Percentiles rank a stretch among this genome's conserved stretches.
Evolutionary conservation across 768 basidiomycete genomes (phyloP).

Genomic region (Tulasnella sp.): DNA sequence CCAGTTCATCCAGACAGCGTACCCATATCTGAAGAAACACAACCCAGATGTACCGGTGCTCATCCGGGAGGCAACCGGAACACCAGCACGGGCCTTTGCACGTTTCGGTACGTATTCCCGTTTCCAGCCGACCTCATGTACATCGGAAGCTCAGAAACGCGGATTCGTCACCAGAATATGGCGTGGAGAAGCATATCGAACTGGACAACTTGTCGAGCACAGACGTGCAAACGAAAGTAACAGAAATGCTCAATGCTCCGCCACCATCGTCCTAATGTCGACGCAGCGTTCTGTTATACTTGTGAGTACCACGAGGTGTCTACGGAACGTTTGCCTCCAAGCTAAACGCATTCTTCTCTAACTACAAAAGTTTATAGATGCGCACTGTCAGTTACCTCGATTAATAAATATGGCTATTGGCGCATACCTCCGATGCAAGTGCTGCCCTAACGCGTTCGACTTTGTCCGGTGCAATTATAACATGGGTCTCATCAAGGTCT

Average conservation of each 20-base stretch:
- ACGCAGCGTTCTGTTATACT: not conserved
- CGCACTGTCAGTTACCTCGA: not conserved
- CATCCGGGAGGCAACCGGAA: constrained; percentile 73
- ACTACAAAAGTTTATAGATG: constrained; percentile 39
- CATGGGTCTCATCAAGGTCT: constrained; percentile 77
- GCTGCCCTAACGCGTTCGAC: constrained; percentile 68
- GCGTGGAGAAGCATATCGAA: constrained; percentile 75
- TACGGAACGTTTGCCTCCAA: constrained; percentile 24
- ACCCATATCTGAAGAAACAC: constrained; percentile 69
- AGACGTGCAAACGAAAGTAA: constrained; percentile 68
- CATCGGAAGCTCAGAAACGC: not conserved
- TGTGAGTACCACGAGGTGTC: not conserved
- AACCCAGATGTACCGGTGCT: constrained; percentile 84
- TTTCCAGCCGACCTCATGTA: not conserved
- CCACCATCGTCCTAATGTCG: not conserved
- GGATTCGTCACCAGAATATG: constrained; percentile 52
- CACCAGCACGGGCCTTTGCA: constrained; percentile 78
- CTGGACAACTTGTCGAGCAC: constrained; percentile 67
- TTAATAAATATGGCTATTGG: constrained; percentile 29
- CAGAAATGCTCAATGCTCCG: constrained; percentile 47
- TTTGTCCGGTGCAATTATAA: constrained; percentile 78
- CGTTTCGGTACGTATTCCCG: constrained; percentile 62
- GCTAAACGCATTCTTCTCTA: constrained; percentile 79
- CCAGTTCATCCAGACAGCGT: constrained; percentile 72
- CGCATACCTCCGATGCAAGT: constrained; percentile 65